Percentiles rank a stretch among this genome's conserved stretches.
Evolutionary conservation across 2,329 filamentous ascomycete species (phyloP).

Genomic region (Colletotrichum tropicicola): DNA sequence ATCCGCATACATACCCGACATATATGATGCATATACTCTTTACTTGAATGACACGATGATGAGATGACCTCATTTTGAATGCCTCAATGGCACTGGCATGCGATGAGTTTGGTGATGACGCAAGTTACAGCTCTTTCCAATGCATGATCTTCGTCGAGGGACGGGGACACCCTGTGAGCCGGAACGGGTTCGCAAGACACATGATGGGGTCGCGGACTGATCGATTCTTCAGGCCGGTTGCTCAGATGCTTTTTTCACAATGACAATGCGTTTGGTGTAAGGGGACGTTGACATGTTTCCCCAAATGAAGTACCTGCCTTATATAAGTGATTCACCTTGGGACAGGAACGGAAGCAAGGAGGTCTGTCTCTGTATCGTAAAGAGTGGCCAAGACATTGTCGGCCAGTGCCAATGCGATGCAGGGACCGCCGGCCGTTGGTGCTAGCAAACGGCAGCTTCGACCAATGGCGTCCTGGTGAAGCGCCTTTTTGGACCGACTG

Average conservation of each 20-base stretch:
- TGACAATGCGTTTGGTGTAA: background rate
- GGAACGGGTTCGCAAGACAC: too few relatives aligned
- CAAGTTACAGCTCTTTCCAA: background rate
- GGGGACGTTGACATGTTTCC: background rate
- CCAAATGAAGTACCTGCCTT: background rate
- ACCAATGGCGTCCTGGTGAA: conserved; percentile 16
- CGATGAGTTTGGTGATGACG: background rate
- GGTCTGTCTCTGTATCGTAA: background rate
- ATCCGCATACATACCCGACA: conserved; percentile 19
- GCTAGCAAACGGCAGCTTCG: background rate
- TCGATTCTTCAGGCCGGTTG: too few relatives aligned
- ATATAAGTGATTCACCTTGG: background rate
- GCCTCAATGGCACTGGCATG: conserved; percentile 6
- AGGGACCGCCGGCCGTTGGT: background rate
- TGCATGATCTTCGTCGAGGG: background rate
- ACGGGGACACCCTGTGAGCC: background rate
- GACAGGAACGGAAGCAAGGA: background rate
- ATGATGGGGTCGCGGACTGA: too few relatives aligned
- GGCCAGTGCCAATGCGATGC: background rate
- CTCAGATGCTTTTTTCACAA: too few relatives aligned
- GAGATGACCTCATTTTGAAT: conserved; percentile 21
- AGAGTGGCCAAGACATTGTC: conserved; percentile 1
- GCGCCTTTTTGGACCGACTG: background rate
- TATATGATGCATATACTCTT: conserved; percentile 29
- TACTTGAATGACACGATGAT: conserved; percentile 27